Evolutionary conservation across 2,329 filamentous ascomycete genomes (phyloP).

Genomic region (Colletotrichum tropicale): DNA sequence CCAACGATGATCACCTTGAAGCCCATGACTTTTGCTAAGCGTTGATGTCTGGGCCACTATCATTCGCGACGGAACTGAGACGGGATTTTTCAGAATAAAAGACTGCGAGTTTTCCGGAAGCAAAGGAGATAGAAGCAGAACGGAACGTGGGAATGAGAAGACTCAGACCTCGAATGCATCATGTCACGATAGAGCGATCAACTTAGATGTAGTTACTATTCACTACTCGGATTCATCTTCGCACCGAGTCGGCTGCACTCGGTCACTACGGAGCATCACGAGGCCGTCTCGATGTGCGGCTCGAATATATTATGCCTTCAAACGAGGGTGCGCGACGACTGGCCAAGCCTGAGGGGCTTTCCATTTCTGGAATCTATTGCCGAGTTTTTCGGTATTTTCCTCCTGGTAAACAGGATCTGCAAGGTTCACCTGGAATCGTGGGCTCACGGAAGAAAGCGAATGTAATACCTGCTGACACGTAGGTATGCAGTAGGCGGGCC

Average conservation of each 20-base stretch:
- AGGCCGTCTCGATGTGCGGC: background rate
- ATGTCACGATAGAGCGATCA: background rate
- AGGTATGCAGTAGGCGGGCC: background rate
- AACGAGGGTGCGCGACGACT: accelerated
- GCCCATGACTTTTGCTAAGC: background rate
- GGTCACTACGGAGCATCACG: background rate
- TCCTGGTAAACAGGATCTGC: background rate
- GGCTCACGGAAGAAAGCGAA: background rate
- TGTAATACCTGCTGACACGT: background rate
- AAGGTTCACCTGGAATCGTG: background rate
- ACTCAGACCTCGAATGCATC: accelerated
- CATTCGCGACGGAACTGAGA: background rate
- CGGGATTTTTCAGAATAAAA: background rate
- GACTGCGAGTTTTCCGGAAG: too few relatives aligned
- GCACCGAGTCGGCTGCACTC: background rate
- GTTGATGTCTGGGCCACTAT: too few relatives aligned
- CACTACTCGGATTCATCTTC: background rate
- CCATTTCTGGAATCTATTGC: background rate
- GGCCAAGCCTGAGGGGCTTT: background rate
- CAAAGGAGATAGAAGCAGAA: background rate
- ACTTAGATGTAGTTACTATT: background rate
- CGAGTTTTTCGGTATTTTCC: background rate
- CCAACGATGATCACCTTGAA: constrained; percentile 52
- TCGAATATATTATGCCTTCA: background rate
- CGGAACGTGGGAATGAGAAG: background rate